These are phyloP conservation scores for Metschnikowia kofuensis DNA, from an alignment of 805 yeast genomes.

Conservation along the genomic window DNA sequence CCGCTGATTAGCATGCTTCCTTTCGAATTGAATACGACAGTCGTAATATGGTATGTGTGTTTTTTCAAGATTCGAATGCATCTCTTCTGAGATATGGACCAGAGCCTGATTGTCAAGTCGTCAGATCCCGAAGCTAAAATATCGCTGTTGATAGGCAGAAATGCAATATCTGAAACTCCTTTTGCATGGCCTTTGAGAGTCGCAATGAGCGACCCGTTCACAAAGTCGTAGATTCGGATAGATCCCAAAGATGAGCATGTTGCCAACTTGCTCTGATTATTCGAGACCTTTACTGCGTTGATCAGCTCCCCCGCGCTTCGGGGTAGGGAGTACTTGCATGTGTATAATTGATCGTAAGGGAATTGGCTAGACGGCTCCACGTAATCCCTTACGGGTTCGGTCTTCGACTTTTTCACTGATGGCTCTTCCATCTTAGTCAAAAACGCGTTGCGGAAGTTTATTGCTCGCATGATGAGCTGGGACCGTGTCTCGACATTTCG, in stretches of 20 bases:
- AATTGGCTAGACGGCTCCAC: neutral
- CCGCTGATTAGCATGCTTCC: conserved; percentile 82
- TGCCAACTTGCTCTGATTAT: conserved; percentile 58
- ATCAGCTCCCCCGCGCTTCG: conserved; percentile 10
- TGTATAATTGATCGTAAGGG: conserved; percentile 12
- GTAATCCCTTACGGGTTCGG: neutral
- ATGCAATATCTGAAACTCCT: conserved; percentile 73
- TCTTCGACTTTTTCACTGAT: conserved; percentile 2
- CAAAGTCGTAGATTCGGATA: conserved; percentile 25
- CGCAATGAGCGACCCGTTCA: conserved; percentile 15
- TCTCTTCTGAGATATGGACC: conserved; percentile 55
- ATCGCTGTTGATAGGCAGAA: conserved; percentile 67
- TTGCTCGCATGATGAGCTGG: too few species aligned
- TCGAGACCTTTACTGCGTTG: conserved; percentile 57
- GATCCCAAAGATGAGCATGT: conserved; percentile 37
- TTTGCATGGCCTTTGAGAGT: conserved; percentile 55
- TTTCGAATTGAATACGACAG: conserved; percentile 64
- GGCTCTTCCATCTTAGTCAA: conserved; percentile 8
- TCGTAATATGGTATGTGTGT: conserved; percentile 81
- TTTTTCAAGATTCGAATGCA: conserved; percentile 56
- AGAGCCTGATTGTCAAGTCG: conserved; percentile 74
- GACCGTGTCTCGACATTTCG: too few species aligned
- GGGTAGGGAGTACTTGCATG: conserved; percentile 11
- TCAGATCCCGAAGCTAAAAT: conserved; percentile 84
- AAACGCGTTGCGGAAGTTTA: neutral